Evolutionary conservation across 2,329 filamentous ascomycete species (phyloP), one percentile per base, ranked within the genome.

Genomic region (Fusarium sp.): DNA sequence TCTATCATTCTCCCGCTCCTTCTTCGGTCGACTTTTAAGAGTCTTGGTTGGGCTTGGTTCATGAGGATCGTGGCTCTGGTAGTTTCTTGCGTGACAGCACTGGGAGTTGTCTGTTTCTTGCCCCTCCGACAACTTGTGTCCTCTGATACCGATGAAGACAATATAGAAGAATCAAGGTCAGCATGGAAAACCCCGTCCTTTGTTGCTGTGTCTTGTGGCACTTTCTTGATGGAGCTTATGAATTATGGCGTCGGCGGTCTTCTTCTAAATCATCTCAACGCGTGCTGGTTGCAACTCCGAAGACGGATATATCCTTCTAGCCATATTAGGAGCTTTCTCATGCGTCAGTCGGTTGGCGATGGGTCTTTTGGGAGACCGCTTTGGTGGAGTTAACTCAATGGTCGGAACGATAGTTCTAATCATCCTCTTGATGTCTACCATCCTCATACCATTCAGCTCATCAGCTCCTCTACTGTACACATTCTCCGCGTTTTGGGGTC

Each of bases 181-280:
- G 80, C 83, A 0, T 84, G 85, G 60, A 76, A 66, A 12, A 80
- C 79, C 2, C 72, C 77, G 1, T 75, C 82, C 0, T 81, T 85
- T 37, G 76, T 73, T 0, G 80, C 84, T 23, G 73, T 84, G 3
- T 78, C 81, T 0, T 67, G 78, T 9, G 80, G 79, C 2, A 75
- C 85, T 3, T 83, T 85, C 52, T 72, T 81, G 1, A 81, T 86
- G 20, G 85, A 86, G 27, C 82, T 85, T 45, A 83, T 84, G 23
- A 78, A 85, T 7, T 85, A 84, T 42, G 83, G 83, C 6, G 80
- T 83, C 7, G 79, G 80, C 1, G 81, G 82, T 0, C 79, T 85
- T 5, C 73, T 86, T 2, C 84, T 84, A 1, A 84, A 84, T 83
- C 0, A 85, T 85, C 60, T 80, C 81, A 0, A 79, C 76, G 2